Conservation (phyloP, 306 rosid species). For the Hylodesmum podocarpum region DNA sequence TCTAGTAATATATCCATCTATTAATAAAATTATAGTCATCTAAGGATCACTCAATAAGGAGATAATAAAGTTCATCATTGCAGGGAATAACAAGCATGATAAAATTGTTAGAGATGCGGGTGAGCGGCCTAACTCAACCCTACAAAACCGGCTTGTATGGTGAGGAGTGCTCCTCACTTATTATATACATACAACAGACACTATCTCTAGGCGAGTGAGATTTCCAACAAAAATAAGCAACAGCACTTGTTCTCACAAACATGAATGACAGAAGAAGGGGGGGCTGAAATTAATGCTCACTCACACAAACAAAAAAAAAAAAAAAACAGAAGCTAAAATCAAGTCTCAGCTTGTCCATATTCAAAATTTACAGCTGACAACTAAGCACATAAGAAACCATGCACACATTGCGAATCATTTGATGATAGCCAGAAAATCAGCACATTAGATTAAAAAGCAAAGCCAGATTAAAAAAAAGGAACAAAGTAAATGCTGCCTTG, state of each 20-base stretch:
- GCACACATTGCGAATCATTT: background rate
- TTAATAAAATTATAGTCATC: background rate
- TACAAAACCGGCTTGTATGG: too few relatives aligned
- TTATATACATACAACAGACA: too few relatives aligned
- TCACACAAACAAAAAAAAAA: background rate
- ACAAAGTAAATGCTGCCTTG: background rate
- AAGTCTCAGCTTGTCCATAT: background rate
- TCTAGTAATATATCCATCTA: background rate
- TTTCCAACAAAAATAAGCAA: too few relatives aligned
- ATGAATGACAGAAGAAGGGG: background rate
- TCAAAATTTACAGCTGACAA: background rate
- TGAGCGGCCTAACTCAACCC: too few relatives aligned
- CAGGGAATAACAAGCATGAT: background rate
- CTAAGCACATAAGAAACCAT: background rate
- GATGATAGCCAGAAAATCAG: background rate
- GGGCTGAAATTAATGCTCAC: background rate
- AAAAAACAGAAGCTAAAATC: background rate
- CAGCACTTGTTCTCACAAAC: background rate
- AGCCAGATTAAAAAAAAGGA: slow-evolving; percentile 1
- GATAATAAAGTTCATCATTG: background rate
- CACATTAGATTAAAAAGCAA: background rate
- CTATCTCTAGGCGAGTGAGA: too few relatives aligned
- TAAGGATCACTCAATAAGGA: background rate
- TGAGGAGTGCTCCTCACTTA: too few relatives aligned
- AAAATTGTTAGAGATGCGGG: too few relatives aligned